phyloP scores from a whole-genome alignment of 805 yeast species.

The Suhomyces sp. region DNA sequence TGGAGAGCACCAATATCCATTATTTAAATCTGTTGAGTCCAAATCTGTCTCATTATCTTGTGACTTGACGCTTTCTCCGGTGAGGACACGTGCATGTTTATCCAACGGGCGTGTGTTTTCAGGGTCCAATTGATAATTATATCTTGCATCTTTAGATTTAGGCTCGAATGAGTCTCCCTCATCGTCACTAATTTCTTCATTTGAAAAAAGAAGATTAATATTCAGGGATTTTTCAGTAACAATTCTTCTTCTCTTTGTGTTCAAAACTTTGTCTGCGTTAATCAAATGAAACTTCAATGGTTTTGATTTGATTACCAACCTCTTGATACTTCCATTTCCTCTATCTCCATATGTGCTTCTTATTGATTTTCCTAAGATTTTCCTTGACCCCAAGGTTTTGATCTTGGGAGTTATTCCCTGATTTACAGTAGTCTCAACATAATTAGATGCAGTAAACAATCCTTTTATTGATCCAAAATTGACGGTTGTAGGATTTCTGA shows the following conservation, averaged over 20 bases:
- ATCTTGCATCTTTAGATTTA: conserved; percentile 10
- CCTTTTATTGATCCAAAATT: conserved; percentile 25
- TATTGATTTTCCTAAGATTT: too few relatives aligned
- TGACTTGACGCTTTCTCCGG: conserved; percentile 14
- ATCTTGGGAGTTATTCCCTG: too few relatives aligned
- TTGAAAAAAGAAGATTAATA: conserved; percentile 9
- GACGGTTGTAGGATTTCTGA: conserved; percentile 21
- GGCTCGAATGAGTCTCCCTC: conserved; percentile 17
- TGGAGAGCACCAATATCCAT: conserved; percentile 75
- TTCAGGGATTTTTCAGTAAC: conserved; percentile 14
- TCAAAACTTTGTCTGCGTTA: conserved; percentile 41
- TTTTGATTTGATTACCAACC: conserved; percentile 38
- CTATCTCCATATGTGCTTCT: conserved; percentile 14
- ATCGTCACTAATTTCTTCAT: conserved; percentile 28
- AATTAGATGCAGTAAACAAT: conserved; percentile 29
- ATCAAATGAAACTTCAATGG: conserved; percentile 43
- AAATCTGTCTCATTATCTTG: conserved; percentile 9
- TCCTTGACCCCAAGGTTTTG: too few relatives aligned
- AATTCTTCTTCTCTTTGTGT: conserved; percentile 32
- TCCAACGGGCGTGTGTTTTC: conserved; percentile 5
- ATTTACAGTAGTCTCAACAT: too few relatives aligned
- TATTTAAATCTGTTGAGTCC: conserved; percentile 11
- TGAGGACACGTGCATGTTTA: conserved; percentile 10
- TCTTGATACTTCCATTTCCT: conserved; percentile 29
- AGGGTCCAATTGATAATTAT: conserved; percentile 12